phyloP scores from a whole-genome alignment of 192 early-diverging fungal species.

The Martensiomyces pterosporus region DNA sequence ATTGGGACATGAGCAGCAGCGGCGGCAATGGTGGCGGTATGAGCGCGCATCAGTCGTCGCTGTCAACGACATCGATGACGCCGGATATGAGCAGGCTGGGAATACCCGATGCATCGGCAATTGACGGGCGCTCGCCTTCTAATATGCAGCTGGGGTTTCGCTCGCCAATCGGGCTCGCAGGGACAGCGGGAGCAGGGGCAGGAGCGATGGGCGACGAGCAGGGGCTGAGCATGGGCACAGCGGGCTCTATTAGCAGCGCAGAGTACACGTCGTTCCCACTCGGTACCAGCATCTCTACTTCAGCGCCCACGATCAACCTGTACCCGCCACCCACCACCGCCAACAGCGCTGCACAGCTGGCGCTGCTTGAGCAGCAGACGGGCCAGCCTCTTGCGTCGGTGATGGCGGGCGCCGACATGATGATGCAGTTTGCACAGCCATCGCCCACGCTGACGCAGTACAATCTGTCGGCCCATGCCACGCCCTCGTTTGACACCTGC shows the following conservation, averaged over 20 bases:
- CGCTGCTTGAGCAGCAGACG: slow-evolving; percentile 20
- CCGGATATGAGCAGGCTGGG: not conserved
- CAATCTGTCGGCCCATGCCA: slow-evolving; percentile 28
- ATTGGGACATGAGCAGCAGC: too few relatives aligned
- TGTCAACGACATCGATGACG: too few relatives aligned
- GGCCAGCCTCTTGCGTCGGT: slow-evolving; percentile 24
- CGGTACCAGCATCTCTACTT: too few relatives aligned
- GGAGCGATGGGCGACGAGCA: too few relatives aligned
- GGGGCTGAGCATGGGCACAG: not conserved
- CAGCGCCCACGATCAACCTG: too few relatives aligned
- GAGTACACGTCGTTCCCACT: not conserved
- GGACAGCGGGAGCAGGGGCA: not conserved
- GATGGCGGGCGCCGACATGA: slow-evolving; percentile 30
- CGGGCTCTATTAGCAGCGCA: not conserved
- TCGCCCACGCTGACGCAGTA: slow-evolving; percentile 23
- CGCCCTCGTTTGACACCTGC: slow-evolving; percentile 24
- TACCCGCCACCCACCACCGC: too few relatives aligned
- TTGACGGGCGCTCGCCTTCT: not conserved
- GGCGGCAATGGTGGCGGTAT: too few relatives aligned
- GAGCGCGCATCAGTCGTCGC: too few relatives aligned
- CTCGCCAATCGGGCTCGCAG: not conserved
- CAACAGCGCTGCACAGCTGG: too few relatives aligned
- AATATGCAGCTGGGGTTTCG: not conserved
- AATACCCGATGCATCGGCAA: not conserved
- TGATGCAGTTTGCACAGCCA: slow-evolving; percentile 38